Evolutionary conservation across 257 asterid genomes (phyloP).

Genomic region (Ballota nigra): DNA sequence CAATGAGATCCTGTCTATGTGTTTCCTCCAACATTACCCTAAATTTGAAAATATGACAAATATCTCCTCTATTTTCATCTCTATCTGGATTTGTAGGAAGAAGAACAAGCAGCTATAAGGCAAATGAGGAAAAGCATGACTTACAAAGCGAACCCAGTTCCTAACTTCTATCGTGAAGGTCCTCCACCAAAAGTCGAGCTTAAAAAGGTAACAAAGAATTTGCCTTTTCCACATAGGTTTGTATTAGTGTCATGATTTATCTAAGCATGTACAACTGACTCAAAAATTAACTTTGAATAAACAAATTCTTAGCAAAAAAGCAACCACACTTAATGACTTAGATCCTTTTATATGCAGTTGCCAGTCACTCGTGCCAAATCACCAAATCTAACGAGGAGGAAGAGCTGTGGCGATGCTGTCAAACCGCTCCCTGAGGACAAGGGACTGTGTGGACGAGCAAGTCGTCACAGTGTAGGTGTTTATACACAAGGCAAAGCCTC

Average conservation of each 20-base stretch:
- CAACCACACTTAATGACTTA: not conserved
- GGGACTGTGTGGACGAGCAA: slow-evolving; percentile 35
- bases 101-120: slow-evolving; percentile 78
- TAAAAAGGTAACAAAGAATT: slow-evolving; percentile 57
- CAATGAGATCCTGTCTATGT: not conserved
- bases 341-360: slow-evolving; percentile 46
- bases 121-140: slow-evolving; percentile 83
- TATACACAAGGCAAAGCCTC: slow-evolving; percentile 41
- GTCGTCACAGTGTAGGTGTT: slow-evolving; percentile 67
- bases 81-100: slow-evolving; percentile 60
- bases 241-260: not conserved
- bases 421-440: slow-evolving; percentile 53
- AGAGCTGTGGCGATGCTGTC: slow-evolving; percentile 71
- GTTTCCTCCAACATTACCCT: not conserved
- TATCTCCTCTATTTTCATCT: not conserved
- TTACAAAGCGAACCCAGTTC: slow-evolving; percentile 91
- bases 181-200: slow-evolving; percentile 92
- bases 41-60: not conserved
- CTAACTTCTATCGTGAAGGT: slow-evolving; percentile 86
- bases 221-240: slow-evolving; percentile 3
- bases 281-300: not conserved
- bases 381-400: slow-evolving; percentile 76
- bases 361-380: slow-evolving; percentile 98
- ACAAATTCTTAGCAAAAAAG: not conserved
- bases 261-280: not conserved